Percentiles rank a stretch among this genome's conserved stretches.
These are phyloP conservation scores for Byssochlamys sp. DNA, from an alignment of 2,329 filamentous ascomycete genomes.

Conservation along the genomic window DNA sequence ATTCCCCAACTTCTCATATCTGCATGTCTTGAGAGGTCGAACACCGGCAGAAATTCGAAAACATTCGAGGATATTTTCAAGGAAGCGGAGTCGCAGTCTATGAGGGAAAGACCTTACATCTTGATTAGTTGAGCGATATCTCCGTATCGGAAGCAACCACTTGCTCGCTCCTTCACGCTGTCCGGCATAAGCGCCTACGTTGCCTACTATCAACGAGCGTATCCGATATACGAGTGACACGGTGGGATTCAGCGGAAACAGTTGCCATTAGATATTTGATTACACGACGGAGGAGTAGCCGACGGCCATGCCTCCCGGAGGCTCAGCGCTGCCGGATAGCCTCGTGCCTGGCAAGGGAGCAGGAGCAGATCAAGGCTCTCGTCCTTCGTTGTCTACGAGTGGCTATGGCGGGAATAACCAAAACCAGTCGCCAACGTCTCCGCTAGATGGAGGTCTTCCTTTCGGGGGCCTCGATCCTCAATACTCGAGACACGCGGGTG, in stretches of 20 bases:
- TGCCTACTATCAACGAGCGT: neutral
- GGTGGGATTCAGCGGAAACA: neutral
- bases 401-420: constrained; percentile 27
- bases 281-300: neutral
- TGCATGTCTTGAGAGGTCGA: neutral
- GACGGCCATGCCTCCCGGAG: constrained; percentile 33
- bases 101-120: neutral
- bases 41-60: neutral
- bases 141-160: neutral
- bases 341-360: constrained; percentile 34
- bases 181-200: neutral
- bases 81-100: neutral
- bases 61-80: neutral
- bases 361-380: constrained; percentile 20
- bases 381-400: constrained; percentile 27
- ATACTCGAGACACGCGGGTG: constrained; percentile 19
- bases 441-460: constrained; percentile 25
- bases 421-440: constrained; percentile 32
- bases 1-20: neutral
- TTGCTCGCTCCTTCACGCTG: neutral
- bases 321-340: constrained; percentile 31
- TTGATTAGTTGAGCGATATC: neutral
- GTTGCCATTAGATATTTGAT: neutral
- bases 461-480: constrained; percentile 21
- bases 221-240: neutral